Conservation (phyloP, 2,329 filamentous ascomycete species). For the Fusarium graminum region DNA sequence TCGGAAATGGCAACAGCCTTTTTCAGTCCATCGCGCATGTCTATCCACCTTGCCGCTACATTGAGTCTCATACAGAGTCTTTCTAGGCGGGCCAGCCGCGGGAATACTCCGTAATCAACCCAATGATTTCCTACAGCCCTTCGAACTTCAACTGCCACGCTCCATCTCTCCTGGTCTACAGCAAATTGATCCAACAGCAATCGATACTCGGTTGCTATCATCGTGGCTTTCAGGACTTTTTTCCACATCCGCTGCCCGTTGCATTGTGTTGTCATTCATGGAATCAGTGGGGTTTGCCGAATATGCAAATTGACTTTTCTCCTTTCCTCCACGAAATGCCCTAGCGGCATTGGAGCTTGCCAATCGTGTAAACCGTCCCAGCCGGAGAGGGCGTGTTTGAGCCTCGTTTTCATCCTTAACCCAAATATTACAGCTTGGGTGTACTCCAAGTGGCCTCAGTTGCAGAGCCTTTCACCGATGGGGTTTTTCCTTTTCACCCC, state of each 20-base stretch:
- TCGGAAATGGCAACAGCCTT: not conserved
- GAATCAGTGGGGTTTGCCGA: conserved; percentile 30
- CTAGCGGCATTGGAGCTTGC: conserved; percentile 4
- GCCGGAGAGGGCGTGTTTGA: conserved; percentile 11
- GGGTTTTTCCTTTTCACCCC: conserved; percentile 40
- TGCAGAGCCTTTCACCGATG: conserved; percentile 22
- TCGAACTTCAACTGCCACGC: conserved; percentile 34
- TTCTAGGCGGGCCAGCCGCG: conserved; percentile 12
- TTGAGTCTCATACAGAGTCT: not conserved
- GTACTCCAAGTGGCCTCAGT: conserved; percentile 7
- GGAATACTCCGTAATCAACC: conserved; percentile 7
- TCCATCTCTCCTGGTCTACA: conserved; percentile 42
- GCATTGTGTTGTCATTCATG: conserved; percentile 25
- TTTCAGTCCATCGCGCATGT: not conserved
- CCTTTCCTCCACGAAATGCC: conserved; percentile 10
- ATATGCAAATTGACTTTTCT: conserved; percentile 29
- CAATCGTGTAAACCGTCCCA: conserved; percentile 6
- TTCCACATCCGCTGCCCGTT: conserved; percentile 15
- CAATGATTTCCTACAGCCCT: conserved; percentile 15
- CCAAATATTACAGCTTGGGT: conserved; percentile 27
- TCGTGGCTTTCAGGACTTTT: conserved; percentile 34
- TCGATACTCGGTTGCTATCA: conserved; percentile 46
- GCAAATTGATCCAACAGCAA: conserved; percentile 26
- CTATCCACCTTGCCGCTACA: not conserved
- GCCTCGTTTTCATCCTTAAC: conserved; percentile 33